Evolutionary conservation across 805 yeast species (phyloP).

Genomic region (Suhomyces sp.): DNA sequence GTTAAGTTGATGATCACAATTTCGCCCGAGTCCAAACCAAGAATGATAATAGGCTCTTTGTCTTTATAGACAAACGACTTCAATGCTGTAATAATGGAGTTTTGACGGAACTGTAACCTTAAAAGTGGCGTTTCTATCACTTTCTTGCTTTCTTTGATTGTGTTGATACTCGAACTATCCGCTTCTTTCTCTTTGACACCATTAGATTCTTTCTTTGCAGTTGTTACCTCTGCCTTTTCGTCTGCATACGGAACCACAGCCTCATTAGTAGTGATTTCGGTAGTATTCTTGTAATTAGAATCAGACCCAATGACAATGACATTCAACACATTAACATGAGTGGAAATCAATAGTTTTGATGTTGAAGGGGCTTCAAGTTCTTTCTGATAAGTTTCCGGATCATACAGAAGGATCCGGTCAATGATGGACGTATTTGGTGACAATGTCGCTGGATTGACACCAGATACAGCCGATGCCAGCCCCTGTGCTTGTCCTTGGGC

Average conservation of each 20-base stretch:
- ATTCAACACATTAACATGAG: slow-evolving; percentile 53
- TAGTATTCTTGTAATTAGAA: slow-evolving; percentile 23
- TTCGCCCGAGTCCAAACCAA: slow-evolving; percentile 71
- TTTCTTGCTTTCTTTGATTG: slow-evolving; percentile 24
- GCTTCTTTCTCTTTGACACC: neutral
- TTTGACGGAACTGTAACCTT: slow-evolving; percentile 37
- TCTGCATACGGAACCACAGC: slow-evolving; percentile 21
- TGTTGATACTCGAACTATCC: slow-evolving; percentile 5
- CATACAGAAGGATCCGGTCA: slow-evolving; percentile 9
- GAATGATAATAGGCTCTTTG: slow-evolving; percentile 47
- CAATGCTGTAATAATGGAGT: slow-evolving; percentile 41
- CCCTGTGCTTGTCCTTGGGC: neutral
- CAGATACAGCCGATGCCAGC: neutral
- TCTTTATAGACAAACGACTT: slow-evolving; percentile 27
- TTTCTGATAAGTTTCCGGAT: slow-evolving; percentile 24
- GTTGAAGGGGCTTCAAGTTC: slow-evolving; percentile 29
- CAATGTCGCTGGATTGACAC: neutral
- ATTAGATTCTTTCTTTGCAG: neutral
- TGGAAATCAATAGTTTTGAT: slow-evolving; percentile 39
- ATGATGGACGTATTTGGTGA: neutral
- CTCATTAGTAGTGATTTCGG: slow-evolving; percentile 17
- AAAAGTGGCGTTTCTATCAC: slow-evolving; percentile 47
- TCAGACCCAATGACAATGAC: slow-evolving; percentile 37
- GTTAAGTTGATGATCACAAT: slow-evolving; percentile 58
- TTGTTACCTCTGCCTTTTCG: slow-evolving; percentile 8